These are phyloP conservation scores for Colletotrichum zoysiae DNA, from an alignment of 2,329 filamentous ascomycete species.

Conservation along the genomic window DNA sequence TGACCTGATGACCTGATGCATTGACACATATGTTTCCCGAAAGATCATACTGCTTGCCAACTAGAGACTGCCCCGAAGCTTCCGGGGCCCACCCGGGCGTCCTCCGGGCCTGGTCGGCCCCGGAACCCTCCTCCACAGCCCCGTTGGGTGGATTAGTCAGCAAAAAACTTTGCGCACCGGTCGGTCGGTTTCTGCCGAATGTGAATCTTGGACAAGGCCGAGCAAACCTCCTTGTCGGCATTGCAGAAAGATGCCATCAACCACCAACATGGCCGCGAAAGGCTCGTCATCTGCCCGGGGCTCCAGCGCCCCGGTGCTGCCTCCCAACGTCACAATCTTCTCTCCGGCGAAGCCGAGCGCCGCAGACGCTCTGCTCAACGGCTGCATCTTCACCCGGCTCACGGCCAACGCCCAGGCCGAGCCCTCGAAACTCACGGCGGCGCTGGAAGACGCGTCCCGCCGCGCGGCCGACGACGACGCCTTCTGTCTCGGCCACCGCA, in stretches of 20 bases:
- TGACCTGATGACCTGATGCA: accelerated
- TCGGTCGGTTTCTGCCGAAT: not conserved
- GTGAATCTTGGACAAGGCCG: not conserved
- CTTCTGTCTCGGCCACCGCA: constrained; percentile 42
- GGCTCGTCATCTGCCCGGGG: not conserved
- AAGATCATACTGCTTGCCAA: not conserved
- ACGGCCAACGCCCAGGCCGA: constrained; percentile 40
- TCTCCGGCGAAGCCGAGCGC: constrained; percentile 33
- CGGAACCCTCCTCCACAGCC: not conserved
- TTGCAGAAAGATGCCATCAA: not conserved
- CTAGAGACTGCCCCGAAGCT: not conserved
- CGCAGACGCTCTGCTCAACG: constrained; percentile 38
- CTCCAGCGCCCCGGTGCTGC: constrained; percentile 27
- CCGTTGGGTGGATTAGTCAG: not conserved
- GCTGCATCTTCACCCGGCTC: constrained; percentile 43
- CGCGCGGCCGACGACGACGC: constrained; percentile 33
- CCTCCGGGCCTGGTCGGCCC: not conserved
- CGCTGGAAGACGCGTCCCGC: constrained; percentile 19
- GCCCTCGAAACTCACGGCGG: constrained; percentile 32
- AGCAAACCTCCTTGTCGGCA: not conserved
- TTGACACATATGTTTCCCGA: not conserved
- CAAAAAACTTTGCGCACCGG: constrained; percentile 4
- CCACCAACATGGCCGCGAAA: not conserved
- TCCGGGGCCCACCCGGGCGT: not conserved
- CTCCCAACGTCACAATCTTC: constrained; percentile 45